Conservation (phyloP, 345 rosid genomes). For the Populus pruinosa region DNA sequence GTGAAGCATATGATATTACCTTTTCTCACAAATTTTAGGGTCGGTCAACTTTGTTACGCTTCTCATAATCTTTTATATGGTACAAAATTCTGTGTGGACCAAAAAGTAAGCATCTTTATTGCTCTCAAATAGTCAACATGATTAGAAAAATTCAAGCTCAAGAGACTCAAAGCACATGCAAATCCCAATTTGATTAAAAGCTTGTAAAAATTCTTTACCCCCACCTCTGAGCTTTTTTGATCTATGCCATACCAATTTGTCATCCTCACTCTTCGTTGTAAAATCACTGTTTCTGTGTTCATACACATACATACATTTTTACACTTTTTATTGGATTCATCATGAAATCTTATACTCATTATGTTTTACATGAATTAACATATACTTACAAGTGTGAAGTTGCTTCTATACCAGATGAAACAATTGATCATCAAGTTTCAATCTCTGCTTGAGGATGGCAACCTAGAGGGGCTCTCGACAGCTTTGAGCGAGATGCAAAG, state of each 20-base stretch:
- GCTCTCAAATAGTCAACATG: too few relatives aligned
- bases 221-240: not conserved
- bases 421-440: slow-evolving; percentile 57
- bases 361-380: not conserved
- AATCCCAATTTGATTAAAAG: not conserved
- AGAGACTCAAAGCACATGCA: not conserved
- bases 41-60: not conserved
- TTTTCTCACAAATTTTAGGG: not conserved
- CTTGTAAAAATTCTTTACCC: not conserved
- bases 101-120: too few relatives aligned
- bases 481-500: slow-evolving; percentile 67
- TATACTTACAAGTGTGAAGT: not conserved
- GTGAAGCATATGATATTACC: not conserved
- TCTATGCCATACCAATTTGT: not conserved
- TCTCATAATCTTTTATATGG: not conserved
- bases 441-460: slow-evolving; percentile 57
- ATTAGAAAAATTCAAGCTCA: not conserved
- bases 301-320: too few relatives aligned
- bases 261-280: not conserved
- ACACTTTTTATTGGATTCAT: not conserved
- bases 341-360: not conserved
- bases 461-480: slow-evolving; percentile 52
- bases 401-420: slow-evolving; percentile 49
- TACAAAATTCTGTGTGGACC: too few relatives aligned
- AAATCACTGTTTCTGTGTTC: not conserved